phyloP scores from a whole-genome alignment of 116 monocot species.

The Cymodocea nodosa region DNA sequence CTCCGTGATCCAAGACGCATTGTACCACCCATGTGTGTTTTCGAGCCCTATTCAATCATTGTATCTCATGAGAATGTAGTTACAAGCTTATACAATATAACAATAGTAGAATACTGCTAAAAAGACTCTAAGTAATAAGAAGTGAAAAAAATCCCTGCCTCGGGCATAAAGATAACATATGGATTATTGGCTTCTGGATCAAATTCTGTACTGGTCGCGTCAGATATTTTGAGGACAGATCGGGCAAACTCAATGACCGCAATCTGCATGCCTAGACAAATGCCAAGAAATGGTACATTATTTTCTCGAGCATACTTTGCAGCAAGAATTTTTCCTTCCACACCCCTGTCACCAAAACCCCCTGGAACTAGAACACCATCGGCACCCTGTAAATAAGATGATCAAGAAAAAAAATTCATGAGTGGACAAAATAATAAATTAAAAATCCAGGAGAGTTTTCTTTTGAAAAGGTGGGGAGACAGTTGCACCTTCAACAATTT shows the following conservation, averaged over 20 bases:
- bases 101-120: too few relatives aligned
- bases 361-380: constrained; percentile 81
- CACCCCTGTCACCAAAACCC: constrained; percentile 82
- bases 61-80: not conserved
- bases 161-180: constrained; percentile 87
- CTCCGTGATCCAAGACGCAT: constrained; percentile 91
- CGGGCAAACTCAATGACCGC: constrained; percentile 83
- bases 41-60: constrained; percentile 44
- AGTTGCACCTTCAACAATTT: constrained; percentile 38
- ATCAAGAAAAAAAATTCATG: not conserved
- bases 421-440: not conserved
- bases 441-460: not conserved
- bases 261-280: constrained; percentile 94
- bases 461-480: too few relatives aligned
- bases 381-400: constrained; percentile 27
- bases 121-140: not conserved
- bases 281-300: constrained; percentile 78
- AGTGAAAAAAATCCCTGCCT: constrained; percentile 25
- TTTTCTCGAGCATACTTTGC: constrained; percentile 93
- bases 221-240: constrained; percentile 33
- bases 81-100: not conserved
- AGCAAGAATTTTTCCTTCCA: constrained; percentile 81
- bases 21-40: constrained; percentile 80
- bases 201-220: constrained; percentile 86
- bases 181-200: constrained; percentile 44